Percentiles rank a stretch among this genome's conserved stretches.
Evolutionary conservation across 345 rosid genomes (phyloP).

Genomic region (Nasturtium officinale): DNA sequence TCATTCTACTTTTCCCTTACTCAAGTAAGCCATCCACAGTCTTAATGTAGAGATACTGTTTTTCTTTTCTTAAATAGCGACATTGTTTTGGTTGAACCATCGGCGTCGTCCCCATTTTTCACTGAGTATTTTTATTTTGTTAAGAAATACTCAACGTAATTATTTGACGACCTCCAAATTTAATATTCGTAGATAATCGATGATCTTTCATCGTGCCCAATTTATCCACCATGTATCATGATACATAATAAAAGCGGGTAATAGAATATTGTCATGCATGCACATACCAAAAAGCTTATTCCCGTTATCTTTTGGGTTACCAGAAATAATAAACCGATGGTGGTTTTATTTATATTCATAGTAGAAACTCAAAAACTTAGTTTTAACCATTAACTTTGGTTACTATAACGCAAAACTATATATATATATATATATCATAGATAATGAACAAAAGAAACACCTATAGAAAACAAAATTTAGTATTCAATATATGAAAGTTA

Average conservation of each 20-base stretch:
- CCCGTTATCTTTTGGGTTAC: neutral
- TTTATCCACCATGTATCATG: neutral
- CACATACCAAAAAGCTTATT: neutral
- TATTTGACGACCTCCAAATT: neutral
- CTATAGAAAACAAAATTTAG: no score
- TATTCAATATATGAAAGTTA: no score
- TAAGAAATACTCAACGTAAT: neutral
- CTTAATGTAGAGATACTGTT: no score
- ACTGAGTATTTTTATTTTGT: neutral
- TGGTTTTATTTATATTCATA: neutral
- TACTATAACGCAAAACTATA: no score
- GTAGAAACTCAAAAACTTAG: neutral
- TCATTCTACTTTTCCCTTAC: no score
- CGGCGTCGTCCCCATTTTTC: neutral
- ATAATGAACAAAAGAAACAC: no score
- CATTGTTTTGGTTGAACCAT: neutral
- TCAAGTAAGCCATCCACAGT: no score
- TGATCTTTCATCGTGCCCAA: neutral
- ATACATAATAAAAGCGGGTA: neutral
- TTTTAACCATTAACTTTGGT: no score
- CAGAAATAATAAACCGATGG: neutral
- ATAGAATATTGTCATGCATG: neutral
- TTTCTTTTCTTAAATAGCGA: no score
- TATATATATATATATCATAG: no score
- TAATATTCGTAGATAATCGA: neutral